These are phyloP conservation scores for Solanum lycopersicoides DNA, from an alignment of 257 asterid genomes.

Conservation along the genomic window DNA sequence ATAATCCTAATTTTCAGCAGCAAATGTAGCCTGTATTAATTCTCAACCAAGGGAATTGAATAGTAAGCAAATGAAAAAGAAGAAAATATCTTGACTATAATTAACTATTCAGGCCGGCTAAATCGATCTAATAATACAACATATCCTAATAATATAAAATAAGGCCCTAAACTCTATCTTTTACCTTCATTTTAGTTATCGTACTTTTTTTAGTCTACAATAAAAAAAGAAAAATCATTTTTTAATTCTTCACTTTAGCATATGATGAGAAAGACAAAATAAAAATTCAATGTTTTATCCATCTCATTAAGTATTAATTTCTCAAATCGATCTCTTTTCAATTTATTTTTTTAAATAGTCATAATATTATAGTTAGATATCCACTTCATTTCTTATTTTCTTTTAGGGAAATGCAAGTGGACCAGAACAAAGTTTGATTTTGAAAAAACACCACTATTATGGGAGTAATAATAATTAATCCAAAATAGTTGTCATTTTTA, in stretches of 20 bases:
- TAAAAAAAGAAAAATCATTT: no score
- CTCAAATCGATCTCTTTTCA: no score
- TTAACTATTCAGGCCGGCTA: background rate
- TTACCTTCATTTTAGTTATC: background rate
- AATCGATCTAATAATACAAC: background rate
- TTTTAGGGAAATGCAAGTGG: background rate
- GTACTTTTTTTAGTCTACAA: no score
- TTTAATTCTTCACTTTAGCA: background rate
- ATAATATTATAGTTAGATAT: no score
- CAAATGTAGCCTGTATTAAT: background rate
- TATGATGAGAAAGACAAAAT: no score
- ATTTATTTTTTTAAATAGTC: background rate
- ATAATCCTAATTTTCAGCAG: background rate
- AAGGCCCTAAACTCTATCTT: background rate
- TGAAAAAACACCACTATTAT: no score
- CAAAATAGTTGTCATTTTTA: background rate
- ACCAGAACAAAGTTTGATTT: no score
- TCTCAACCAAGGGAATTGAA: background rate
- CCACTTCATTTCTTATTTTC: background rate
- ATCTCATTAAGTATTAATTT: no score
- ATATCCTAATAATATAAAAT: background rate
- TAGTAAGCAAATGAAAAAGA: background rate
- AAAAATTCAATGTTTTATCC: no score
- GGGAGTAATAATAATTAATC: no score
- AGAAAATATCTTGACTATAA: background rate